Evolutionary conservation across 441 rosid genomes (phyloP).

Genomic region (Erodium trifolium): DNA sequence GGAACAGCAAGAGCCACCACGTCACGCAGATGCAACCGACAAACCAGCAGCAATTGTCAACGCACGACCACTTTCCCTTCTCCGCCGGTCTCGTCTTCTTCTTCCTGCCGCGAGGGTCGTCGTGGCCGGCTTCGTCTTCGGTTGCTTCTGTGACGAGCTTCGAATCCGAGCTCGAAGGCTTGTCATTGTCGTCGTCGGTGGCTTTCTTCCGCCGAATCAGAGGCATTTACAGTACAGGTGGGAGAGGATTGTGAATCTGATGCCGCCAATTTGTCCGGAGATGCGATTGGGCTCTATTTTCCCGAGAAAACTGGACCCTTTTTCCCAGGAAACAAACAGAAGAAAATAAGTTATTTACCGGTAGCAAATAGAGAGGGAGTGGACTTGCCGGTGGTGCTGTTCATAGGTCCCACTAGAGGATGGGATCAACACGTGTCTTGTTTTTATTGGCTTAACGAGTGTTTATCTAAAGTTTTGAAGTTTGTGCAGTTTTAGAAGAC

Average conservation of each 20-base stretch:
- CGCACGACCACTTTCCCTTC: conserved; percentile 52
- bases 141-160: conserved; percentile 15
- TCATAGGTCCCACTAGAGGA: no score
- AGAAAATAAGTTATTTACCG: background rate
- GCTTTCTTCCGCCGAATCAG: conserved; percentile 4
- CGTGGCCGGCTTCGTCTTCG: background rate
- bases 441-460: no score
- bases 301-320: background rate
- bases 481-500: no score
- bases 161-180: background rate
- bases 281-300: background rate
- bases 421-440: no score
- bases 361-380: no score
- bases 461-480: no score
- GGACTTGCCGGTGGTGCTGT: no score
- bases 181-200: background rate
- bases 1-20: conserved; percentile 80
- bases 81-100: conserved; percentile 15
- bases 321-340: conserved; percentile 3
- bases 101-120: conserved; percentile 11
- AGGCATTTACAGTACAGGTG: background rate
- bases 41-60: conserved; percentile 81
- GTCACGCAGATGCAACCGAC: conserved; percentile 61
- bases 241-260: background rate
- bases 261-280: no score